Percentiles rank a stretch among this genome's conserved stretches.
Evolutionary conservation across 805 yeast species (phyloP).

Genomic region (Saccharomycopsis synnaedendra): DNA sequence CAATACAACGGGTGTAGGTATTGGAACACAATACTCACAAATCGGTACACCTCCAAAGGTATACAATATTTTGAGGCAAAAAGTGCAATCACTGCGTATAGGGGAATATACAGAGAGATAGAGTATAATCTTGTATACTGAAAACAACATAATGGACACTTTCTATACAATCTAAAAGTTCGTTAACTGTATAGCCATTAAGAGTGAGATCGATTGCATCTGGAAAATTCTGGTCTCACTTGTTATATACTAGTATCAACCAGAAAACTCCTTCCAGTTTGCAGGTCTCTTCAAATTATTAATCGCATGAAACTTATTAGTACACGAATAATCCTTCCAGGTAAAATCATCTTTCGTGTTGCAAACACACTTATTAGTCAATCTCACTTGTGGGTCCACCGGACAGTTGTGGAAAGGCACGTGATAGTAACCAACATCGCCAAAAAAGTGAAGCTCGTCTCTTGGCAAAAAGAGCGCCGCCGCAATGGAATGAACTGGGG

Average conservation of each 20-base stretch:
- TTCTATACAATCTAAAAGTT: too few relatives aligned
- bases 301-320: slow-evolving; percentile 47
- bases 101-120: too few relatives aligned
- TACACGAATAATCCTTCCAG: slow-evolving; percentile 66
- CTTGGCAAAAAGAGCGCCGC: slow-evolving; percentile 67
- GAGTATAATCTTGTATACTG: too few relatives aligned
- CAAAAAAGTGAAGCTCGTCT: slow-evolving; percentile 67
- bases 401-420: slow-evolving; percentile 78
- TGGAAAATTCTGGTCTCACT: too few relatives aligned
- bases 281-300: slow-evolving; percentile 46
- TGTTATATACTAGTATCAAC: slow-evolving; percentile 17
- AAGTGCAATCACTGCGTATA: too few relatives aligned
- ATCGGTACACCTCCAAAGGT: too few relatives aligned
- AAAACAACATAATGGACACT: too few relatives aligned
- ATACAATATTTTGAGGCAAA: too few relatives aligned
- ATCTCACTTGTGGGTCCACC: slow-evolving; percentile 48
- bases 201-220: too few relatives aligned
- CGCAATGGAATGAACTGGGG: slow-evolving; percentile 85
- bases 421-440: slow-evolving; percentile 78
- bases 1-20: too few relatives aligned
- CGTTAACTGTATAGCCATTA: too few relatives aligned
- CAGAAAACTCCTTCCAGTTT: slow-evolving; percentile 57
- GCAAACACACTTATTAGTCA: slow-evolving; percentile 58
- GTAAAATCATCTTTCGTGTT: slow-evolving; percentile 62
- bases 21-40: too few relatives aligned